Evolutionary conservation across 345 rosid species (phyloP).

Genomic region (Linum lewisii): DNA sequence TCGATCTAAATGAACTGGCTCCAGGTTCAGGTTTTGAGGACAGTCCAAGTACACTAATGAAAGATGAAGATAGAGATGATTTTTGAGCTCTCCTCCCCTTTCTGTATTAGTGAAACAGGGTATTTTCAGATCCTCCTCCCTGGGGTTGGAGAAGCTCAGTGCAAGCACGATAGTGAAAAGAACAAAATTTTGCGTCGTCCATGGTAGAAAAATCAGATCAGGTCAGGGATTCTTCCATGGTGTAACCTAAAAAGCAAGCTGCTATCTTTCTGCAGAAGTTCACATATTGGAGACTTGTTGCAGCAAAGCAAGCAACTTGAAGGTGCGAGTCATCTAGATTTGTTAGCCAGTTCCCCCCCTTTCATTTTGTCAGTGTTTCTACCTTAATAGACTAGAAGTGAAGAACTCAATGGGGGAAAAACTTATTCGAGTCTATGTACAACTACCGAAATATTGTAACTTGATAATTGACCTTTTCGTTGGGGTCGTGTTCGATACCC

Average conservation of each 20-base stretch:
- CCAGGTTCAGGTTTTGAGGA: constrained; percentile 93
- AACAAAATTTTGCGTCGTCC: constrained; percentile 37
- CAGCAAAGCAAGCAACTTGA: constrained; percentile 21
- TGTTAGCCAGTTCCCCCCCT: constrained; percentile 32
- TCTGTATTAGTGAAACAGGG: constrained; percentile 18
- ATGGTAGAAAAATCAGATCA: constrained; percentile 9
- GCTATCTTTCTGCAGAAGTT: constrained; percentile 24
- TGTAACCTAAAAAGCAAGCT: constrained; percentile 19
- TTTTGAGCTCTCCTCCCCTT: constrained; percentile 37
- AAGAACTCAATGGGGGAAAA: constrained; percentile 30
- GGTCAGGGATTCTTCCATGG: background rate
- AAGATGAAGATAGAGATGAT: constrained; percentile 55
- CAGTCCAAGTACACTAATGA: constrained; percentile 57
- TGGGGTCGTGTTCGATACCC: background rate
- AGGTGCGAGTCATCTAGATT: constrained; percentile 54
- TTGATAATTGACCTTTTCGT: constrained; percentile 25
- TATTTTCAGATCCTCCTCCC: constrained; percentile 17
- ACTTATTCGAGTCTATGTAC: constrained; percentile 42
- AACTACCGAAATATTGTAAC: constrained; percentile 42
- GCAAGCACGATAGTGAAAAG: constrained; percentile 32
- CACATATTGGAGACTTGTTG: constrained; percentile 25
- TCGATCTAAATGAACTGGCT: constrained; percentile 88
- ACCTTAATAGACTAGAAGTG: constrained; percentile 23
- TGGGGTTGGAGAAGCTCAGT: constrained; percentile 20
- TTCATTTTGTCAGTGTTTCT: constrained; percentile 39